phyloP scores from a whole-genome alignment of 139 green algal species.

The Chara braunii region DNA sequence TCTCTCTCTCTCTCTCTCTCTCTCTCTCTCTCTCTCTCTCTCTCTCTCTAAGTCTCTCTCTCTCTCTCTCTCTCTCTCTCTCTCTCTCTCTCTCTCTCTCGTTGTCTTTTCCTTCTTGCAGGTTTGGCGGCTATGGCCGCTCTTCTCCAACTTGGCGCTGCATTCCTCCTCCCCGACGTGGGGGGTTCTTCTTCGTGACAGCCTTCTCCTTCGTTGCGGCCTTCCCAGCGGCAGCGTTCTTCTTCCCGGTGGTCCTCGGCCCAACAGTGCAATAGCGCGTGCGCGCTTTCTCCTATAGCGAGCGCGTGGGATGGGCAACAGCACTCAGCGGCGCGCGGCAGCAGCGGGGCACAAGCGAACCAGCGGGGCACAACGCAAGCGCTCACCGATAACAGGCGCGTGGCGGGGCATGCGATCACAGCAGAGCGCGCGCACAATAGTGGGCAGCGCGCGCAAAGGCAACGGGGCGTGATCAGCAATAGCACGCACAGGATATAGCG shows the following conservation, averaged over 20 bases:
- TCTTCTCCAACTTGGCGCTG: neutral
- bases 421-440: too few species aligned
- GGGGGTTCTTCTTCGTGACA: neutral
- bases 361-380: too few species aligned
- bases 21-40: neutral
- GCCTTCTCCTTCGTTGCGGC: neutral
- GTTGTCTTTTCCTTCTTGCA: neutral
- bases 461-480: too few species aligned
- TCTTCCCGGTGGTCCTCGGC: neutral
- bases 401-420: too few species aligned
- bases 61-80: neutral
- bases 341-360: too few species aligned
- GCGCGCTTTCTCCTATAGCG: neutral
- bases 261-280: neutral
- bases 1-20: neutral
- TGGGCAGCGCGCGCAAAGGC: too few species aligned
- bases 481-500: too few species aligned
- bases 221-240: neutral
- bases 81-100: neutral
- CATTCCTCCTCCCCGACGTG: neutral
- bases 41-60: neutral
- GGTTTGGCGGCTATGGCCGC: neutral
- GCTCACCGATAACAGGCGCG: too few species aligned
- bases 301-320: too few species aligned
- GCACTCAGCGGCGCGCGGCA: too few species aligned